Evolutionary conservation across 345 rosid genomes (phyloP), one percentile per base, ranked within the genome.

Genomic region (Gynandropsis gynandra): DNA sequence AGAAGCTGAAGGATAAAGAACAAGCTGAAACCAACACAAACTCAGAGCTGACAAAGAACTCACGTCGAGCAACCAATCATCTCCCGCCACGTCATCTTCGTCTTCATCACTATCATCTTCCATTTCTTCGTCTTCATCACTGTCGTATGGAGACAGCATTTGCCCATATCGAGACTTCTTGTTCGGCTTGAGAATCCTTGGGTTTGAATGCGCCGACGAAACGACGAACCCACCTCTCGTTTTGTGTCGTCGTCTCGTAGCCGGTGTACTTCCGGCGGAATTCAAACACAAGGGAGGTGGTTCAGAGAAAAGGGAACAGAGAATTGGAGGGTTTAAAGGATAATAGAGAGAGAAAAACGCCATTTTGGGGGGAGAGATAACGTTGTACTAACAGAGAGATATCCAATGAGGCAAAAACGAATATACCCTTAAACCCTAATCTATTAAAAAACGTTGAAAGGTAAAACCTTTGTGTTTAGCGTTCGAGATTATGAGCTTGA

Each of bases 171-270:
- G 66, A 1, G 95, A 77, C 74, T 79, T 87, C 57, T 72, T 71
- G 54, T 84, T 80, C 17, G 76, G 64, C 67, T 92, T 92, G 64
- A 87, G 78, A 63, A 87, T 80, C 72, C 71, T 79, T 43, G 95
- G 79, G 42, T 79, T 82, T 13, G 96, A 84, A 58, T 87, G 98
- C 16, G 81, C 62, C 39, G 80, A 72, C 24, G 61, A 62, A 10
- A 75, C 81, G 68, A 76, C 61, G 34, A 80, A 69, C 61, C 66
- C 56, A 50, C 75, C 58, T 7, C 48, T 43, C 35, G 50, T 65
- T 38, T 62, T 24, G 4, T 13, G 58, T 42, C 43, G 4, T 47
- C 59, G 52, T 33, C 37, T 43, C 18, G 50, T 49, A 20, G 11
- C 50, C 9, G 69, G 32, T 1, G 41, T 42, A 47, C 11, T 47